Percentiles rank a stretch among this genome's conserved stretches.
phyloP scores from a whole-genome alignment of 108 stramenopile species.

The Aurantiochytrium sp. region DNA sequence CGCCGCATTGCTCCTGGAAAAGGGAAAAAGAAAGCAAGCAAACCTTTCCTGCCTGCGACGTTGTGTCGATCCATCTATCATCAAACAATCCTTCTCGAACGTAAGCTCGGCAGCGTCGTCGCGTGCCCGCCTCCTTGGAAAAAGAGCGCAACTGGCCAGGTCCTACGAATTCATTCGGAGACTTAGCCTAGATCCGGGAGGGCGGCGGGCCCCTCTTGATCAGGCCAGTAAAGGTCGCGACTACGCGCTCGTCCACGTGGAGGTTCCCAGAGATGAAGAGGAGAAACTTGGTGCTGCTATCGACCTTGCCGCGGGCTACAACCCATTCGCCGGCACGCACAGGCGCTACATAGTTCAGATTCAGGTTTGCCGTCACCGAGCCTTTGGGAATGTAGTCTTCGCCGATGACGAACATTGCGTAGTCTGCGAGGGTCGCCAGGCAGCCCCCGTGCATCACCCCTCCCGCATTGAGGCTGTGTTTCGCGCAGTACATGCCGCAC shows the following conservation, averaged over 20 bases:
- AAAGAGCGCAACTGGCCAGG: too few relatives aligned
- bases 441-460: not conserved
- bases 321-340: not conserved
- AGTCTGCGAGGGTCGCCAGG: not conserved
- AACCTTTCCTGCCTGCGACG: too few relatives aligned
- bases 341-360: not conserved
- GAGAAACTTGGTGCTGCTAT: not conserved
- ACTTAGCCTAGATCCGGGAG: too few relatives aligned
- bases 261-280: not conserved
- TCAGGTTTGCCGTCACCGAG: not conserved
- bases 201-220: not conserved
- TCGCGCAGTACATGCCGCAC: too few relatives aligned
- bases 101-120: too few relatives aligned
- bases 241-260: not conserved
- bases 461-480: too few relatives aligned
- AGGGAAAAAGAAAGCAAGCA: too few relatives aligned
- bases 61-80: too few relatives aligned
- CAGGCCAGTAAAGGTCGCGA: not conserved
- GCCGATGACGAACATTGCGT: not conserved
- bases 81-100: too few relatives aligned
- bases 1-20: too few relatives aligned
- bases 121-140: too few relatives aligned
- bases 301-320: not conserved
- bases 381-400: not conserved
- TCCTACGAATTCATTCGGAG: too few relatives aligned